Evolutionary conservation across 2,329 filamentous ascomycete genomes (phyloP), one percentile per base, ranked within the genome.

Genomic region (Sclerotinia sclerotiorum): DNA sequence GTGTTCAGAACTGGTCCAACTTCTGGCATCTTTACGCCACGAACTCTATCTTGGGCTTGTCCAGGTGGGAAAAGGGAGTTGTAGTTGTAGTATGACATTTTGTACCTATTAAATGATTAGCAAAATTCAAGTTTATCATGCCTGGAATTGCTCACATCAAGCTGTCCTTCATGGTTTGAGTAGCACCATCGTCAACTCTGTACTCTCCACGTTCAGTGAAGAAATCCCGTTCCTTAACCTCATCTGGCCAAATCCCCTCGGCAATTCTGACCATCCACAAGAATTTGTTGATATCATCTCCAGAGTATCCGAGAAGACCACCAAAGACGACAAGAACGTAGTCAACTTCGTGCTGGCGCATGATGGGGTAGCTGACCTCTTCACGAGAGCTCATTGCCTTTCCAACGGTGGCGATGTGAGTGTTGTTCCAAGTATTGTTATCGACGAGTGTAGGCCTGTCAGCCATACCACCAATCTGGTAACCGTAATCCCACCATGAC

Each of bases 341-440:
- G 81, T 99, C 94, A 3, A 99, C 95, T 81, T 99, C 95, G 77
- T 99, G 95, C 80, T 98, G 93, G 73, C 94, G 91, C 87, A 99
- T 94, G 78, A 99, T 99, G 3, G 93, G 93, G 80, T 99, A 99
- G 82, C 93, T 97, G 80, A 98, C 94, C 80, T 99, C 96, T 80
- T 99, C 95, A 57, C 92, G 86, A 10, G 94, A 97, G 82, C 91
- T 95, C 95, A 99, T 98, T 54, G 95, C 95, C 83, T 99, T 99
- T 77, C 95, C 95, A 69, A 99, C 95, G 19, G 95, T 99, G 65
- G 95, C 95, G 81, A 99, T 99, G 80, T 99, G 95, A 10, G 95
- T 99, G 84, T 99, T 99, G 85, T 99, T 99, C 95, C 95, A 99
- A 2, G 95, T 99, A 83, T 99, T 99, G 85, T 99, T 99, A 84